These are phyloP conservation scores for Lachancea sp. DNA, from an alignment of 805 yeast species.

Conservation along the genomic window DNA sequence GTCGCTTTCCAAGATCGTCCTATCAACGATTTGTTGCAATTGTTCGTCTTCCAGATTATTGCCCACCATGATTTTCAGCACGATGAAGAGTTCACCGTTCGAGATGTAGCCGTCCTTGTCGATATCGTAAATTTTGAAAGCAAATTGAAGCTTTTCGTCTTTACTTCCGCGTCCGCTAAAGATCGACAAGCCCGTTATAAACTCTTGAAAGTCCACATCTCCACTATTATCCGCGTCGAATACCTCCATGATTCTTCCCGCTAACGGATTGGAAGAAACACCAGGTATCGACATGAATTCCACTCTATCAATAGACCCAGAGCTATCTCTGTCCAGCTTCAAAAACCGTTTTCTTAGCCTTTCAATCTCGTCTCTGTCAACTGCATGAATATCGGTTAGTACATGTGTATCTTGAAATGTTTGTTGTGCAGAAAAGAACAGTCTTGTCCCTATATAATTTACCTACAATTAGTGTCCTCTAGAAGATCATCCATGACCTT, in stretches of 20 bases:
- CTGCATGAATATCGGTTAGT: conserved; percentile 15
- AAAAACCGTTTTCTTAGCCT: conserved; percentile 86
- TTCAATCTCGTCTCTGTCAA: conserved; percentile 87
- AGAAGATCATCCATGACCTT: conserved; percentile 60
- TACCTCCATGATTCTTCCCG: conserved; percentile 83
- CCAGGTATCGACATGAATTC: conserved; percentile 94
- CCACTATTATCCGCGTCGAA: conserved; percentile 93
- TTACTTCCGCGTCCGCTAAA: conserved; percentile 79
- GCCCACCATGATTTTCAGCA: conserved; percentile 95
- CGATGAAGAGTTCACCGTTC: conserved; percentile 89
- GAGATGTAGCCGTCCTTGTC: conserved; percentile 94
- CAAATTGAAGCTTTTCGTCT: conserved; percentile 78
- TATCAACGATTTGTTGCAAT: conserved; percentile 93
- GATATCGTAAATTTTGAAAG: conserved; percentile 90
- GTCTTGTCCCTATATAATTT: neutral
- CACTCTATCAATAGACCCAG: conserved; percentile 84
- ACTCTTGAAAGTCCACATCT: conserved; percentile 91
- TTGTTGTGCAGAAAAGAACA: neutral
- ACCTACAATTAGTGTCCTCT: conserved; percentile 72
- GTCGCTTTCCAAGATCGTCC: conserved; percentile 92
- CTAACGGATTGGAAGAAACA: conserved; percentile 82
- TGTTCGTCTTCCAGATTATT: conserved; percentile 79
- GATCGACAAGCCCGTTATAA: conserved; percentile 77
- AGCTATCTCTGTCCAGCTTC: conserved; percentile 89
- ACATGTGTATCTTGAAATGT: no score